Evolutionary conservation across 2,329 filamentous ascomycete species (phyloP).

Genomic region (Diaporthe citri): DNA sequence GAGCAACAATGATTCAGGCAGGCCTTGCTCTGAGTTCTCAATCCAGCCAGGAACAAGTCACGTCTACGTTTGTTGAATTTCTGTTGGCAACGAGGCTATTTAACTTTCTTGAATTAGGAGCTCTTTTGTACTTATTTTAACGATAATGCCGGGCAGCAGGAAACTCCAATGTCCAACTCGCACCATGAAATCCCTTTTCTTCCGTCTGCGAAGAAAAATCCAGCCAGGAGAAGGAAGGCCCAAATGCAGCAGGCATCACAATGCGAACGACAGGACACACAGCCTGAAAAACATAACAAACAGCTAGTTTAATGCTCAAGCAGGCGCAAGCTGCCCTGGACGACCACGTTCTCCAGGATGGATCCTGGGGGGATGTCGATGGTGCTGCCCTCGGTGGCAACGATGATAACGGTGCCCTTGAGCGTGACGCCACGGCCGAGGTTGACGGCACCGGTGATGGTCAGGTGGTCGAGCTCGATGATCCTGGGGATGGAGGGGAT

Average conservation of each 20-base stretch:
- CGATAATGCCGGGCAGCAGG: constrained; percentile 28
- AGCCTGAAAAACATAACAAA: not conserved
- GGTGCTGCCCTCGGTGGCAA: constrained; percentile 96
- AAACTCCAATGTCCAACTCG: constrained; percentile 30
- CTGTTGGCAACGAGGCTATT: not conserved
- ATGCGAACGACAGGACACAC: constrained; percentile 12
- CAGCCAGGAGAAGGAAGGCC: not conserved
- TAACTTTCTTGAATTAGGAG: constrained; percentile 38
- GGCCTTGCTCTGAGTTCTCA: not conserved
- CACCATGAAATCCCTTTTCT: constrained; percentile 1
- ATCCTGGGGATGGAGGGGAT: constrained; percentile 92
- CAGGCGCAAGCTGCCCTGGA: constrained; percentile 91
- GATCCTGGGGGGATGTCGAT: constrained; percentile 98
- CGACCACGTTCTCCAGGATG: constrained; percentile 97
- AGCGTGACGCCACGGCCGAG: constrained; percentile 94
- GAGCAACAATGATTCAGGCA: not conserved
- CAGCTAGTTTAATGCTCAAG: constrained; percentile 69
- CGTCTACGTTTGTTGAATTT: too few relatives aligned
- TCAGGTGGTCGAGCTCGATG: constrained; percentile 92
- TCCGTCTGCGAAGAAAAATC: constrained; percentile 2
- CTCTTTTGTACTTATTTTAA: constrained; percentile 37
- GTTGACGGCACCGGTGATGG: constrained; percentile 97
- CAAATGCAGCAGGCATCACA: constrained; percentile 32
- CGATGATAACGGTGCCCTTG: constrained; percentile 99
- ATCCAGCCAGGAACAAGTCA: not conserved